A percentile compares a stretch with the other conserved stretches of the same genome.
Conservation (phyloP, 345 rosid genomes). For the Pugionium dolabratum region DNA sequence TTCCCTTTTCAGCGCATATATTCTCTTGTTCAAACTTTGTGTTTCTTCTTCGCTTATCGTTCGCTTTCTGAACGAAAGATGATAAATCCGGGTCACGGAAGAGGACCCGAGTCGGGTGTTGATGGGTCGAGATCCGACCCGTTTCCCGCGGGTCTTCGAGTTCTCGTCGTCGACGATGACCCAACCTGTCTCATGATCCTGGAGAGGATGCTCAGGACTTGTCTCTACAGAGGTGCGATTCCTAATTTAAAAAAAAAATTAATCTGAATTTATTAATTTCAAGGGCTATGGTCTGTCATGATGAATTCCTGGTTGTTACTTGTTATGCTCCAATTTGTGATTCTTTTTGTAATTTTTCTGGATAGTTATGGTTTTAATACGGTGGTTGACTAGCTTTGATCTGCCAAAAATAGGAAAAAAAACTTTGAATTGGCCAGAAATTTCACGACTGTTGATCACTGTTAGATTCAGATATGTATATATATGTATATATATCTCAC, state of each 20-base stretch:
- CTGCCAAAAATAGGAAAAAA: background rate
- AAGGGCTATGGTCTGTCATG: no score
- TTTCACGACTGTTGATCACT: constrained; percentile 30
- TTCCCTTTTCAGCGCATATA: constrained; percentile 16
- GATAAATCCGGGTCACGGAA: constrained; percentile 41
- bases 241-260: no score
- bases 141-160: constrained; percentile 82
- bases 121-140: constrained; percentile 55
- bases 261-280: no score
- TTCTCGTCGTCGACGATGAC: constrained; percentile 86
- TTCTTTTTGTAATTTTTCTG: constrained; percentile 1
- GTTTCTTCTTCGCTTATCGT: background rate
- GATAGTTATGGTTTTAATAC: constrained; percentile 13
- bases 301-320: no score
- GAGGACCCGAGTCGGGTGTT: constrained; percentile 40
- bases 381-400: constrained; percentile 24
- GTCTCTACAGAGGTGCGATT: constrained; percentile 73
- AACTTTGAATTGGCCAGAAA: constrained; percentile 21
- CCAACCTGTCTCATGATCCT: no score
- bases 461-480: constrained; percentile 29
- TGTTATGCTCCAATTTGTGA: constrained; percentile 19
- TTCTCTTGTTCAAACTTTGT: constrained; percentile 31
- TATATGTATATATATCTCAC: no score
- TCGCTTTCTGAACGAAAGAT: no score
- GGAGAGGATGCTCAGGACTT: no score